These are phyloP conservation scores for Metschnikowia bowlesiae DNA, from an alignment of 805 yeast species.

Conservation along the genomic window DNA sequence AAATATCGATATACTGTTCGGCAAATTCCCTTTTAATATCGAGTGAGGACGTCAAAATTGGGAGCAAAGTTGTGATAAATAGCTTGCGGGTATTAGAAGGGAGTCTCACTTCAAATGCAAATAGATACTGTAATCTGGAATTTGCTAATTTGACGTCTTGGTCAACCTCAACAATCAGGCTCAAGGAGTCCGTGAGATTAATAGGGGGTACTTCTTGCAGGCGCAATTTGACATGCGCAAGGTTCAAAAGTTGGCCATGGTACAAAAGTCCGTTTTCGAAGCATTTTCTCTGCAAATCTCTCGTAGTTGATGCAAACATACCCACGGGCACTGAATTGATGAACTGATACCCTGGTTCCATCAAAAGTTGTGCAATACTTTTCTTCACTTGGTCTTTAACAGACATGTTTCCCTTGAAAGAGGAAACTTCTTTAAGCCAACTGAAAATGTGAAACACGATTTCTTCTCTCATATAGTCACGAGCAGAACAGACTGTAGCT, in stretches of 20 bases:
- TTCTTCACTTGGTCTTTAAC: conserved; percentile 33
- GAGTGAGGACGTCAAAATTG: conserved; percentile 51
- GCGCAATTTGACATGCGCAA: conserved; percentile 11
- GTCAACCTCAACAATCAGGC: neutral
- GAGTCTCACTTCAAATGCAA: conserved; percentile 57
- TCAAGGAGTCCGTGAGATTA: conserved; percentile 2
- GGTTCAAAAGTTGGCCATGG: conserved; percentile 24
- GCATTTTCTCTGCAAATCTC: conserved; percentile 19
- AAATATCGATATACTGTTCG: conserved; percentile 50
- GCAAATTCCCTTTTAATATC: conserved; percentile 46
- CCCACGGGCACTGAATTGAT: conserved; percentile 26
- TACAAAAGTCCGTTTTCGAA: conserved; percentile 31
- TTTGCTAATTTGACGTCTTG: conserved; percentile 14
- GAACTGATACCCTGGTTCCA: conserved; percentile 32
- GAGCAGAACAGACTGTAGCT: conserved; percentile 48
- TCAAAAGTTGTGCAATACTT: conserved; percentile 42
- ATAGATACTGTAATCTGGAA: conserved; percentile 55
- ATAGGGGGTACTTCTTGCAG: conserved; percentile 12
- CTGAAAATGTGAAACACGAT: conserved; percentile 41
- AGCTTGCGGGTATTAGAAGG: conserved; percentile 48
- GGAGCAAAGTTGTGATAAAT: conserved; percentile 47
- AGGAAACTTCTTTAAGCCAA: conserved; percentile 47
- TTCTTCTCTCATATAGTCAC: conserved; percentile 49
- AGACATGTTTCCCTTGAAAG: conserved; percentile 18
- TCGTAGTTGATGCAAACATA: conserved; percentile 12